phyloP scores from a whole-genome alignment of 306 rosid species.

The Potentilla sterilis region DNA sequence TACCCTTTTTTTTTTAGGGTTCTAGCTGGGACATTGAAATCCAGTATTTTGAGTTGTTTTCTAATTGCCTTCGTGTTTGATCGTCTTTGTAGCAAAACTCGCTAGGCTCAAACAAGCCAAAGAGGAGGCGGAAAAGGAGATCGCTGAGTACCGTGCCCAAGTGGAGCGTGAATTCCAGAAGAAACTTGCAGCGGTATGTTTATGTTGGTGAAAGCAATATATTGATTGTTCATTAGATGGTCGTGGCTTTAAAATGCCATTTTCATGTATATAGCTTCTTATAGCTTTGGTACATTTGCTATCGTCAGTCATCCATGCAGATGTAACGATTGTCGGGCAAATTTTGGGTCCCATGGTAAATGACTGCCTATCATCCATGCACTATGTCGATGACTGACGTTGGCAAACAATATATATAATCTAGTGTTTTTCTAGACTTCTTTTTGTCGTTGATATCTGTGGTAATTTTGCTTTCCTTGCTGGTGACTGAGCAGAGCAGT shows the following conservation, averaged over 20 bases:
- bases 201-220: background rate
- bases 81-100: slow-evolving; percentile 57
- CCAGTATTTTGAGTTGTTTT: slow-evolving; percentile 5
- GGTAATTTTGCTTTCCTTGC: background rate
- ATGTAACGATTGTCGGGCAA: background rate
- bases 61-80: slow-evolving; percentile 19
- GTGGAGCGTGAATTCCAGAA: slow-evolving; percentile 75
- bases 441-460: background rate
- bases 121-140: slow-evolving; percentile 88
- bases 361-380: background rate
- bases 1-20: background rate
- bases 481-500: slow-evolving; percentile 52
- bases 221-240: background rate
- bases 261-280: background rate
- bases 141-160: slow-evolving; percentile 75
- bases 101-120: slow-evolving; percentile 94
- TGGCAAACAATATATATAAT: background rate
- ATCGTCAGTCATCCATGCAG: background rate
- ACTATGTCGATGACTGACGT: background rate
- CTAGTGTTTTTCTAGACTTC: background rate
- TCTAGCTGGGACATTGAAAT: background rate
- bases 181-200: slow-evolving; percentile 65
- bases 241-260: background rate
- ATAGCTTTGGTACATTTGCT: background rate
- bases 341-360: background rate